Evolutionary conservation across 306 rosid species (phyloP).

Genomic region (Quercus cerris): DNA sequence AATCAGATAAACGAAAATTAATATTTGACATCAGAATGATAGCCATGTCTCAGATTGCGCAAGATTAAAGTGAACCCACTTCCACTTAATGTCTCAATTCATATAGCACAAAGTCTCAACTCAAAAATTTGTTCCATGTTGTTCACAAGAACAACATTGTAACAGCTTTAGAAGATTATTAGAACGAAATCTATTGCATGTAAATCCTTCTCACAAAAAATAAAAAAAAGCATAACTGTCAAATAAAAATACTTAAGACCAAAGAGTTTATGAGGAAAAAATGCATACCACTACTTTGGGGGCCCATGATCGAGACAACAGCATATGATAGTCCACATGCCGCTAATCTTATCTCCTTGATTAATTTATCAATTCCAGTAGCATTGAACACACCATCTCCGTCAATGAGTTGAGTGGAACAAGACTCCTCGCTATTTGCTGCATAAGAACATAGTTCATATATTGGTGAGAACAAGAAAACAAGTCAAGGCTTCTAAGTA

Average conservation of each 20-base stretch:
- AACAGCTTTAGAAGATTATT: background rate
- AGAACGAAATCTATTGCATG: background rate
- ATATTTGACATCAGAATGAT: slow-evolving; percentile 1
- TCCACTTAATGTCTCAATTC: background rate
- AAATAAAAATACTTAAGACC: background rate
- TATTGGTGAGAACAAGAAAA: slow-evolving; percentile 14
- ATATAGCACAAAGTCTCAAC: background rate
- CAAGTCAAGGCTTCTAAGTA: background rate
- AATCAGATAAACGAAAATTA: background rate
- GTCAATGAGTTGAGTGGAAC: slow-evolving; percentile 91
- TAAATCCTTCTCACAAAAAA: background rate
- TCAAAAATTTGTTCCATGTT: background rate
- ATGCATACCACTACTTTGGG: slow-evolving; percentile 95
- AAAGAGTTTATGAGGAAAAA: slow-evolving; percentile 14
- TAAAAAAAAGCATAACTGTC: background rate
- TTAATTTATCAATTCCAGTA: slow-evolving; percentile 63
- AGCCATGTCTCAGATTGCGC: background rate
- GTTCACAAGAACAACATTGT: background rate
- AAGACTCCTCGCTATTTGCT: slow-evolving; percentile 44
- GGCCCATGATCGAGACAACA: slow-evolving; percentile 95
- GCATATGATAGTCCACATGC: slow-evolving; percentile 99
- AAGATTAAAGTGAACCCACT: background rate
- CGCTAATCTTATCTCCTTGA: slow-evolving; percentile 73
- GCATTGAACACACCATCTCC: slow-evolving; percentile 86
- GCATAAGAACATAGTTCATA: slow-evolving; percentile 21